These are phyloP conservation scores for Amborella trichopoda DNA, from an alignment of 164 flowering plant genomes.

Conservation along the genomic window DNA sequence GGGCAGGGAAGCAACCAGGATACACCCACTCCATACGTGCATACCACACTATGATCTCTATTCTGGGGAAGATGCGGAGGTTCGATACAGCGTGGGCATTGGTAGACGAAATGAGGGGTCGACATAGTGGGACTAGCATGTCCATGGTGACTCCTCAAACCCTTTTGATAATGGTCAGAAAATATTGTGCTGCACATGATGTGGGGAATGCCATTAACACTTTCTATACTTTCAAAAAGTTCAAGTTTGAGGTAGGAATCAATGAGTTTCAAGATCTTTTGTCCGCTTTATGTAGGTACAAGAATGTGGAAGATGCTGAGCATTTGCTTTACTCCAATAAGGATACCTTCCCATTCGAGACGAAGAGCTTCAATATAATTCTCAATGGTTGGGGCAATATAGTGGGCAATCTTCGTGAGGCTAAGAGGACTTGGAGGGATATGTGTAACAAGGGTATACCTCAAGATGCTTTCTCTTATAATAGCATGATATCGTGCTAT, in stretches of 20 bases:
- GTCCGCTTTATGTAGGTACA: conserved; percentile 71
- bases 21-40: conserved; percentile 44
- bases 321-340: conserved; percentile 57
- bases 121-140: conserved; percentile 10
- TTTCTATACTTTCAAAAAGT: conserved; percentile 49
- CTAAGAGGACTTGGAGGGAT: conserved; percentile 61
- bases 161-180: conserved; percentile 66
- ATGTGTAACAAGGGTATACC: conserved; percentile 45
- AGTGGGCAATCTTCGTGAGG: conserved; percentile 41
- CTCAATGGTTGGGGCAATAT: conserved; percentile 85
- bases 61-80: conserved; percentile 71
- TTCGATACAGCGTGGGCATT: conserved; percentile 76
- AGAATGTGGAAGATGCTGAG: conserved; percentile 83
- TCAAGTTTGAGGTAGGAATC: conserved; percentile 33
- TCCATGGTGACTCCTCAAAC: conserved; percentile 59
- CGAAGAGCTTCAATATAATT: conserved; percentile 77
- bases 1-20: conserved; percentile 69
- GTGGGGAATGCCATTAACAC: conserved; percentile 65
- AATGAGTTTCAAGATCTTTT: conserved; percentile 68
- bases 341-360: conserved; percentile 37
- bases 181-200: conserved; percentile 63
- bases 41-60: conserved; percentile 64
- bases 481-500: conserved; percentile 56
- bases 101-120: conserved; percentile 70
- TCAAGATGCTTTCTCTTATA: conserved; percentile 57